Evolutionary conservation across 2,329 filamentous ascomycete species (phyloP).

Genomic region (Ascochyta lentis): DNA sequence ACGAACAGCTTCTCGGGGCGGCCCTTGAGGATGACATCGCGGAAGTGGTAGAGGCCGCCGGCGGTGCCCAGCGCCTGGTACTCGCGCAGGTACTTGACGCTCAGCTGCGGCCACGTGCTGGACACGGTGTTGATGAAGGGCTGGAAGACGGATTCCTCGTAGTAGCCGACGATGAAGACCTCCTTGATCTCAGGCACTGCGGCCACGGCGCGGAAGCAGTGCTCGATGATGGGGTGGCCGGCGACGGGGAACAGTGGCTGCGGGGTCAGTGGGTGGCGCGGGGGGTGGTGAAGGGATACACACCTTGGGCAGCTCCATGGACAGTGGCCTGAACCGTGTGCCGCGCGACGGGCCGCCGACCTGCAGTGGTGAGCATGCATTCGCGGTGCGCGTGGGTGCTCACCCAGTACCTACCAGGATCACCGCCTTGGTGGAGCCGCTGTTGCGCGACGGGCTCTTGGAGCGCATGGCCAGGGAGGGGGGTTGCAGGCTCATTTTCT

Average conservation of each 20-base stretch:
- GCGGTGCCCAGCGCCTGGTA: slow-evolving; percentile 96
- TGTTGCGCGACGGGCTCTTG: slow-evolving; percentile 38
- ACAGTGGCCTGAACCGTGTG: slow-evolving; percentile 92
- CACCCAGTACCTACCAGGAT: slow-evolving; percentile 73
- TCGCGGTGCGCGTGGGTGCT: slow-evolving; percentile 1
- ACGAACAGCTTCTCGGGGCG: slow-evolving; percentile 95
- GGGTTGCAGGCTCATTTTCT: slow-evolving; percentile 47
- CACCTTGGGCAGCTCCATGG: slow-evolving; percentile 94
- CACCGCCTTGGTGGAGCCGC: slow-evolving; percentile 81
- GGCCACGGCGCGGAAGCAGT: slow-evolving; percentile 90
- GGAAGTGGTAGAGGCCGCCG: slow-evolving; percentile 97
- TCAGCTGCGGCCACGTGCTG: slow-evolving; percentile 83
- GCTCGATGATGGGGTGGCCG: slow-evolving; percentile 97
- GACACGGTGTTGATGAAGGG: slow-evolving; percentile 95
- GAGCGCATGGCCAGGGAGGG: slow-evolving; percentile 46
- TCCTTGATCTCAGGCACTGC: slow-evolving; percentile 93
- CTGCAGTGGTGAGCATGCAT: slow-evolving; percentile 57
- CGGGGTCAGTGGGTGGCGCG: not conserved
- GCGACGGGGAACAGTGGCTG: slow-evolving; percentile 98
- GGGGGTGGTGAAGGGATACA: not conserved
- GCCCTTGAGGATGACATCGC: slow-evolving; percentile 97
- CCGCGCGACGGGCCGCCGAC: slow-evolving; percentile 95
- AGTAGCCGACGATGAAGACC: slow-evolving; percentile 98
- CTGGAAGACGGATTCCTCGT: slow-evolving; percentile 94
- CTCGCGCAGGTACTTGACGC: slow-evolving; percentile 94